Base-by-base conservation (phyloP, 129 eudicot species). In the Tagetes patula region DNA sequence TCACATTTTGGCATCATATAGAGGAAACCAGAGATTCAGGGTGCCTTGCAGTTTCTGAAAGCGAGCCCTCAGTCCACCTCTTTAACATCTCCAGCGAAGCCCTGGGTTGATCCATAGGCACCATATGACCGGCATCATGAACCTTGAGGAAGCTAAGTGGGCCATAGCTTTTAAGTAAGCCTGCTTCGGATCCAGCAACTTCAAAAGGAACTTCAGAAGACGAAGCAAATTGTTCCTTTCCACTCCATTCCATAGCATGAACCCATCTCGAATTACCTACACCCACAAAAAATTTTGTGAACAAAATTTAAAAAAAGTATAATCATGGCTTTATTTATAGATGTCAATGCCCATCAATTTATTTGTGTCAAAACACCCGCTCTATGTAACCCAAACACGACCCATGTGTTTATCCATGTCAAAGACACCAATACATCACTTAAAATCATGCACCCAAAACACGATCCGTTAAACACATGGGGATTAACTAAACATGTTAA, bases 181-280 rank as follows among this genome's bases (percentile, higher is more conserved):
- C 97, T n/a, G 96, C 96, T 65, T 88, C 93, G 3, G 76, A 72
- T 42, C 97, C 91, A 56, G 74, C 79, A 3, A 91, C 97, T 62
- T 50, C 38, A 75, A 91, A 91, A 4, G 90, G 82, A 32, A 52
- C 83, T 10, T 73, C 76, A 11, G 82, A 41, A 65, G 90, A 71
- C 34, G 77, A 82, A 6, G 66, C 84, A 65, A 91, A 91, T 6
- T 76, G 78, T 80, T 88, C 89, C 73, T 84, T 89, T 0, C 97
- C 97, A 3, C 77, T 82, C 97, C 97, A 91, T 81, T 83, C 84
- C 96, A 88, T 86, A 1, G 92, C 90, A 75, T 86, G 87, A 64
- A 91, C 97, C 97, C 97, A 91, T 66, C 92, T 86, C 32, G 82
- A 86, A 54, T 91, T 91, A 42, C 97, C 97, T 91, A 75, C 40